These are phyloP conservation scores for Selaginella tamariscina DNA, from an alignment of 75 land plant species.

Conservation along the genomic window DNA sequence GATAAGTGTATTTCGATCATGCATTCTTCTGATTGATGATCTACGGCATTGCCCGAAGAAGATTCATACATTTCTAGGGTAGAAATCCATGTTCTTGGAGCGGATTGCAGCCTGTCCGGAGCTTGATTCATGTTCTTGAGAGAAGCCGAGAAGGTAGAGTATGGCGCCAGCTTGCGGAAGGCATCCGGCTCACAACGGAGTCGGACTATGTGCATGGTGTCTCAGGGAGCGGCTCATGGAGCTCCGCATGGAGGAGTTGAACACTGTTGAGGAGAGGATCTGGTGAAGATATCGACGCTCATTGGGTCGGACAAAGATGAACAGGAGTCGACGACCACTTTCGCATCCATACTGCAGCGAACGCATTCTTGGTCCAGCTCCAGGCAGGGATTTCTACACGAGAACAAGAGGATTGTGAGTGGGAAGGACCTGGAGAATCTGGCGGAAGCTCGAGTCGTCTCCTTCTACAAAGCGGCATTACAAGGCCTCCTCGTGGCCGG, in stretches of 20 bases:
- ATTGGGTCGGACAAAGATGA: too few relatives aligned
- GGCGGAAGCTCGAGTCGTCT: background rate
- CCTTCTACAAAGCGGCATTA: background rate
- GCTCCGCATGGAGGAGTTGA: background rate
- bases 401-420: background rate
- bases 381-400: background rate
- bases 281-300: too few relatives aligned
- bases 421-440: background rate
- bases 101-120: too few relatives aligned
- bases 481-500: background rate
- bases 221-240: background rate
- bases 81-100: too few relatives aligned
- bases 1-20: too few relatives aligned
- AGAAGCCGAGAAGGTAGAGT: background rate
- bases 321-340: background rate
- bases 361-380: slow-evolving; percentile 1
- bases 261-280: background rate
- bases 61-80: too few relatives aligned
- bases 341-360: background rate
- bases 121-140: background rate
- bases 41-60: too few relatives aligned
- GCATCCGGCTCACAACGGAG: background rate
- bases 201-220: background rate
- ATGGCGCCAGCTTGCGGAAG: background rate
- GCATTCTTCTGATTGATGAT: too few relatives aligned